Percentiles rank a stretch among this genome's conserved stretches.
Evolutionary conservation across 257 asterid species (phyloP).

Genomic region (Cynanchum wilfordii): DNA sequence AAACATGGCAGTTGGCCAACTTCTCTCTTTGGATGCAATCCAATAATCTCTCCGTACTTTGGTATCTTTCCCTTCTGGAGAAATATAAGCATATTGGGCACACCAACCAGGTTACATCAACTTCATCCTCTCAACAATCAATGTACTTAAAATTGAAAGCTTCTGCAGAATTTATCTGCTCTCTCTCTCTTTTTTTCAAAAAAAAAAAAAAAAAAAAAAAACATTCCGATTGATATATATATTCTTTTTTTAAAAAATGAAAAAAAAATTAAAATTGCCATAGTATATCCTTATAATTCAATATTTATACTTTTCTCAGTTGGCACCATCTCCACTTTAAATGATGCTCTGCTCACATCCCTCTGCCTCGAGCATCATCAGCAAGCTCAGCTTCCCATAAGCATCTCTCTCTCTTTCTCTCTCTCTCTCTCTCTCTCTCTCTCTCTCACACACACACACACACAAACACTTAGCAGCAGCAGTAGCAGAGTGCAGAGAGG

Average conservation of each 20-base stretch:
- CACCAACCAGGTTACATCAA: neutral
- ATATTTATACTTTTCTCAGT: conserved; percentile 41
- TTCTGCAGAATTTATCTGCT: neutral
- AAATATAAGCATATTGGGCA: neutral
- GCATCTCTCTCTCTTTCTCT: conserved; percentile 17
- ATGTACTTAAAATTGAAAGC: neutral
- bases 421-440: conserved; percentile 11
- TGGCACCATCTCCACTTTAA: conserved; percentile 60
- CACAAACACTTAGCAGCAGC: conserved; percentile 1
- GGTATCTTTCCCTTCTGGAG: neutral
- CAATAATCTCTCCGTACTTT: neutral
- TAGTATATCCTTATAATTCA: conserved; percentile 15
- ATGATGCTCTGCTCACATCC: conserved; percentile 33
- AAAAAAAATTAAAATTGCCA: neutral
- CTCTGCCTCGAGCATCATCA: conserved; percentile 20
- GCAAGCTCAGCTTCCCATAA: conserved; percentile 35
- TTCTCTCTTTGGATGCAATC: neutral
- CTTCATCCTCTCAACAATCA: neutral
- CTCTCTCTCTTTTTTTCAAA: neutral
- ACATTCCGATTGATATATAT: too few species aligned
- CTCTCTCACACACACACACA: conserved; percentile 5
- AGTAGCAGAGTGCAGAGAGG: neutral
- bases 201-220: neutral
- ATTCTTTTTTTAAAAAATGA: neutral
- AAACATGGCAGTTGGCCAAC: neutral